A percentile compares a stretch with the other conserved stretches of the same genome.
Evolutionary conservation across 192 early-diverging fungal species (phyloP).

Genomic region (Linnemannia elongata): DNA sequence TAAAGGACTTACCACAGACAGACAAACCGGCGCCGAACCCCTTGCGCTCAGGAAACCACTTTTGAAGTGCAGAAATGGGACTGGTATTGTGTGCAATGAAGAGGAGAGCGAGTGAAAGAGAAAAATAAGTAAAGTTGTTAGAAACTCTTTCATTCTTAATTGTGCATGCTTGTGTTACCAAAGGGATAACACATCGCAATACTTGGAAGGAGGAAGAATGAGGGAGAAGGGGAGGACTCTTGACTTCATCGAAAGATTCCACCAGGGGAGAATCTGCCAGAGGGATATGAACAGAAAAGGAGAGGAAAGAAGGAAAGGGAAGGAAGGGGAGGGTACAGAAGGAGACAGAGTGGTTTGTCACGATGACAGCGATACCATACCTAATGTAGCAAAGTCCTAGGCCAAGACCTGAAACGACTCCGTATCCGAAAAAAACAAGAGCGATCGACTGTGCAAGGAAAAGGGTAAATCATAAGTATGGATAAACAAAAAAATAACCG

Average conservation of each 20-base stretch:
- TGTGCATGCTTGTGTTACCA: neutral
- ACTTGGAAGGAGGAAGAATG: neutral
- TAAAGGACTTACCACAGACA: slow-evolving; percentile 68
- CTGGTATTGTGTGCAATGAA: slow-evolving; percentile 13
- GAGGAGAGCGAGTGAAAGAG: neutral
- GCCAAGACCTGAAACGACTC: slow-evolving; percentile 70
- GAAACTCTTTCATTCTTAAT: neutral
- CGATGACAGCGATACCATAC: neutral
- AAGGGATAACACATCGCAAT: neutral
- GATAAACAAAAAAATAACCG: neutral
- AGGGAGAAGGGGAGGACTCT: neutral
- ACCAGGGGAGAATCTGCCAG: neutral
- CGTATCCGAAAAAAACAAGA: slow-evolving; percentile 75
- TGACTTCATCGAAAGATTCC: neutral
- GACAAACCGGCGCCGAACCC: slow-evolving; percentile 74
- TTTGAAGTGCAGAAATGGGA: slow-evolving; percentile 72
- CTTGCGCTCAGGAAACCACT: slow-evolving; percentile 74
- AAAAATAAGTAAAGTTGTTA: neutral
- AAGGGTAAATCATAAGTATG: neutral
- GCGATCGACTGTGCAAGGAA: slow-evolving; percentile 50
- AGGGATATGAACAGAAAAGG: neutral
- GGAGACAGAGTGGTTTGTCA: neutral
- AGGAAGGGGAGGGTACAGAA: neutral
- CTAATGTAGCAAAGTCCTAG: slow-evolving; percentile 76
- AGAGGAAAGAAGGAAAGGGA: neutral